phyloP scores from a whole-genome alignment of 768 basidiomycete genomes.

The Tulasnella sp. region DNA sequence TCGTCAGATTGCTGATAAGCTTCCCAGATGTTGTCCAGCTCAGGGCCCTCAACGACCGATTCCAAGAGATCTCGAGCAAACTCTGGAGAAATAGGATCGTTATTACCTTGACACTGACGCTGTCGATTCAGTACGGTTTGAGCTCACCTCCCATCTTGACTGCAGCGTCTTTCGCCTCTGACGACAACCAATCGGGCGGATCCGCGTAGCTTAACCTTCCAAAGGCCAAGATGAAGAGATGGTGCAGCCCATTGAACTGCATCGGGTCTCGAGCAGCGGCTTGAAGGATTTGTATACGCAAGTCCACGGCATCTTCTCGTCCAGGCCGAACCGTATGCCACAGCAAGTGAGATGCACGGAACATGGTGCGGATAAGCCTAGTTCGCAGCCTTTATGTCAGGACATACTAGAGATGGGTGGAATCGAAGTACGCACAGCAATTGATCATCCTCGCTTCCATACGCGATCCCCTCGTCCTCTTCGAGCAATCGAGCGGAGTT shows the following conservation, averaged over 20 bases:
- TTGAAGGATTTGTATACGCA: conserved; percentile 47
- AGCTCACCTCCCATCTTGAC: conserved; percentile 39
- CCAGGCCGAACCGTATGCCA: conserved; percentile 48
- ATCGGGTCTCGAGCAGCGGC: conserved; percentile 32
- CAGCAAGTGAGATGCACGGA: conserved; percentile 46
- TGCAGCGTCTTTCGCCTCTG: conserved; percentile 30
- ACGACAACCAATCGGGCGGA: conserved; percentile 46
- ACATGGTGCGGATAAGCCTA: conserved; percentile 42
- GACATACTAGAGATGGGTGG: conserved; percentile 8
- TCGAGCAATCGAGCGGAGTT: conserved; percentile 55
- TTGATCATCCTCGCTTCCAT: conserved; percentile 26
- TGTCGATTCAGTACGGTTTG: background rate
- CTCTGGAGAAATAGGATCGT: conserved; percentile 28
- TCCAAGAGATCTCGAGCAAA: conserved; percentile 51
- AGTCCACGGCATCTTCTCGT: conserved; percentile 33
- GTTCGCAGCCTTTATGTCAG: background rate
- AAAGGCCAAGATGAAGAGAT: conserved; percentile 66
- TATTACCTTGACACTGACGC: background rate
- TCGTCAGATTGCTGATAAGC: conserved; percentile 28
- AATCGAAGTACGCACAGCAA: conserved; percentile 26
- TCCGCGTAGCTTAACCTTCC: conserved; percentile 64
- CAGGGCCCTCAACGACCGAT: conserved; percentile 58
- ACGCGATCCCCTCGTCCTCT: conserved; percentile 37
- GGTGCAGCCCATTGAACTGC: conserved; percentile 48
- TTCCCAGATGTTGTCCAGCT: conserved; percentile 52